Evolutionary conservation across 2,329 filamentous ascomycete species (phyloP).

Genomic region (Huntiella moniliformis): DNA sequence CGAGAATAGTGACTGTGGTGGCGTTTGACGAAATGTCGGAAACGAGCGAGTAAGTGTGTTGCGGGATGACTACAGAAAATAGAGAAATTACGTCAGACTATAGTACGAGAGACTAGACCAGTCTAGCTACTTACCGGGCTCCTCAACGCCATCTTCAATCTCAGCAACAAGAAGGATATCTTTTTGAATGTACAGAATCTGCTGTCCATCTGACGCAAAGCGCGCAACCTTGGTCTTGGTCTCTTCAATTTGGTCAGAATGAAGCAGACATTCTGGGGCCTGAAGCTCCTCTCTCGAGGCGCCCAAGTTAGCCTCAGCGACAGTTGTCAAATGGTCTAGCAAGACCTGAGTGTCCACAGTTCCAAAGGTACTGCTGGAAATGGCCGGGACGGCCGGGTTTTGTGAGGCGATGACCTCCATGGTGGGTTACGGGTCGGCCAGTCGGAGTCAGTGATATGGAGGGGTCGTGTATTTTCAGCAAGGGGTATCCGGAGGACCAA

Average conservation of each 20-base stretch:
- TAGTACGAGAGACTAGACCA: neutral
- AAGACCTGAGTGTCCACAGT: conserved; percentile 49
- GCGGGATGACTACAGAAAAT: conserved; percentile 22
- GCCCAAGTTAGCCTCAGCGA: conserved; percentile 56
- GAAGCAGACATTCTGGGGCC: conserved; percentile 63
- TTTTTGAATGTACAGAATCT: conserved; percentile 81
- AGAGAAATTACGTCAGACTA: neutral
- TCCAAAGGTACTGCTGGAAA: conserved; percentile 27
- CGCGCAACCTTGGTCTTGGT: conserved; percentile 74
- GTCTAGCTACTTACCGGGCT: conserved; percentile 22
- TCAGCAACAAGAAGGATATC: conserved; percentile 41
- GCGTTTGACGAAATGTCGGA: conserved; percentile 63
- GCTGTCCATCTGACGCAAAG: conserved; percentile 76
- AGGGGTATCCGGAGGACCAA: neutral
- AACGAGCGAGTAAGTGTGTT: conserved; percentile 61
- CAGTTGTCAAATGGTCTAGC: conserved; percentile 51
- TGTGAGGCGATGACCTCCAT: conserved; percentile 35
- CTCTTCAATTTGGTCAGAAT: conserved; percentile 50
- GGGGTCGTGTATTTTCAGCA: no score
- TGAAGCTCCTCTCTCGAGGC: conserved; percentile 63
- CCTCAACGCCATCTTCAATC: conserved; percentile 29
- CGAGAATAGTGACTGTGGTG: conserved; percentile 69
- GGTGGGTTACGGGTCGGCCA: conserved; percentile 14
- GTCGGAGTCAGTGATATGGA: no score
- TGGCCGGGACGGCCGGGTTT: conserved; percentile 28